A percentile compares a stretch with the other conserved stretches of the same genome.
Evolutionary conservation across 352 stramenopile species (phyloP).

Genomic region (Plasmopara viticola): DNA sequence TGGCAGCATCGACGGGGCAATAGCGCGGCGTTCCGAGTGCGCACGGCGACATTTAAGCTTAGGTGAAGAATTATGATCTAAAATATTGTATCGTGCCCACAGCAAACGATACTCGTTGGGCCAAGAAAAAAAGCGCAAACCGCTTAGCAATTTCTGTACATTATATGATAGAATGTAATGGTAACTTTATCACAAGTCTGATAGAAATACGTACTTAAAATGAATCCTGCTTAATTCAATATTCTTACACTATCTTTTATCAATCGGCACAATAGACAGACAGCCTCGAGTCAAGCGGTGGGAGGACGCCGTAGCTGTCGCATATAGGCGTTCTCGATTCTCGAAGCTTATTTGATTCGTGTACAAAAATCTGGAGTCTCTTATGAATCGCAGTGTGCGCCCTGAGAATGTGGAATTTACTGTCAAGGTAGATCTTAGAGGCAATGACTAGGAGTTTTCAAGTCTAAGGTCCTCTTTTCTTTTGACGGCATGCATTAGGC

Average conservation of each 20-base stretch:
- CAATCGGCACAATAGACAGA: neutral
- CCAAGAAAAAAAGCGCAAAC: no score
- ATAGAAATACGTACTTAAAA: no score
- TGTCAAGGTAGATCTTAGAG: conserved; percentile 65
- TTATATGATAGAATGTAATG: no score
- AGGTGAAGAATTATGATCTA: no score
- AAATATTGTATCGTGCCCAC: no score
- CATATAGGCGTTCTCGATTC: neutral
- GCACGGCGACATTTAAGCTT: no score
- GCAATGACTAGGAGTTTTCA: neutral
- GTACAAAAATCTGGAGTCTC: neutral
- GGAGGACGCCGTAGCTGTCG: neutral
- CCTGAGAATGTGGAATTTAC: conserved; percentile 95
- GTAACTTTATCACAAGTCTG: no score
- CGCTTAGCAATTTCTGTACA: no score
- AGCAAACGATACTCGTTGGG: no score
- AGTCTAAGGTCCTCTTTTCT: neutral
- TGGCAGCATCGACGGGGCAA: no score
- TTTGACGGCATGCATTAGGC: conserved; percentile 24
- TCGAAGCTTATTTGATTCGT: neutral
- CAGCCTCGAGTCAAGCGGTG: neutral
- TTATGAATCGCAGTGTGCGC: conserved; percentile 75
- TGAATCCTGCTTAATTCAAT: neutral
- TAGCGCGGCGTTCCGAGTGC: no score
- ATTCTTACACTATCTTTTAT: neutral